Percentiles rank a stretch among this genome's conserved stretches.
Evolutionary conservation across 1,284 basidiomycete species (phyloP).

Genomic region (Phlebopus sp.): DNA sequence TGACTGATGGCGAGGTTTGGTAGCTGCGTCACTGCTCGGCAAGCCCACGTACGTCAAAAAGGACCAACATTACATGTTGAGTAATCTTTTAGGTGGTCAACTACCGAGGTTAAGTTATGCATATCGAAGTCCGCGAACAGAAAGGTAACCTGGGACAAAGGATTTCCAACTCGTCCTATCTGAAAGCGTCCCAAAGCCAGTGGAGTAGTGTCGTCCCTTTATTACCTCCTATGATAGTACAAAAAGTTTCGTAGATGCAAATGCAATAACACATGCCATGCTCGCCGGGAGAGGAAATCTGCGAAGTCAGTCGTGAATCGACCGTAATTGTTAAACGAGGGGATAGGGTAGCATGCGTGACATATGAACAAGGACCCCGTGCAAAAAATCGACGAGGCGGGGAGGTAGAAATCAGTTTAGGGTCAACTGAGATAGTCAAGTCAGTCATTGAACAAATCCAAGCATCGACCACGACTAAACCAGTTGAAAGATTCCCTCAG

Average conservation of each 20-base stretch:
- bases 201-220: constrained; percentile 19
- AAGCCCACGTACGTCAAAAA: too few relatives aligned
- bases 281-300: constrained; percentile 2
- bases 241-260: constrained; percentile 1
- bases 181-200: too few relatives aligned
- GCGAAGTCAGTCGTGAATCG: constrained; percentile 7
- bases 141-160: too few relatives aligned
- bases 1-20: constrained; percentile 12
- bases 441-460: constrained; percentile 5
- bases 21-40: not conserved
- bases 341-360: constrained; percentile 7
- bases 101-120: too few relatives aligned
- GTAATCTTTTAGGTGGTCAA: too few relatives aligned
- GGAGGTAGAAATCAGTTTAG: too few relatives aligned
- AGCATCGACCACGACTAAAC: not conserved
- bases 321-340: constrained; percentile 1
- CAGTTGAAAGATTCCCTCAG: constrained; percentile 1
- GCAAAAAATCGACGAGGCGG: not conserved
- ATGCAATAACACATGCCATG: constrained; percentile 21
- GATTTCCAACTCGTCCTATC: too few relatives aligned
- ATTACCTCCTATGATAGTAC: constrained; percentile 30
- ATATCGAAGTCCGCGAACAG: too few relatives aligned
- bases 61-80: too few relatives aligned
- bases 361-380: not conserved
- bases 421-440: not conserved